A percentile compares a stretch with the other conserved stretches of the same genome.
These are phyloP conservation scores for Coccomyxa sp. DNA, from an alignment of 139 green algal genomes.

Conservation along the genomic window DNA sequence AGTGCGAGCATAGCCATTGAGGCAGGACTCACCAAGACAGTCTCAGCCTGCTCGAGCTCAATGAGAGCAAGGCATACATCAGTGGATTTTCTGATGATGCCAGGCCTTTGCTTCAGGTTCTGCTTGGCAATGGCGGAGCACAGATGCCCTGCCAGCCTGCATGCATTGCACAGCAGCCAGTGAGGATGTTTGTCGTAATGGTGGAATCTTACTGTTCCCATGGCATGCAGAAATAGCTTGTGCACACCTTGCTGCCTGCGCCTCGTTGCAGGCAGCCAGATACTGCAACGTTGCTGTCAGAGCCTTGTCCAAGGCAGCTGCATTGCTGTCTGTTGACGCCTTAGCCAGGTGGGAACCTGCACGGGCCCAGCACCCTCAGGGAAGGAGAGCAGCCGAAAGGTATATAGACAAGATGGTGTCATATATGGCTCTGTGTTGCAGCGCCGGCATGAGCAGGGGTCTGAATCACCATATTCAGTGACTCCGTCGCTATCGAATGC, in stretches of 20 bases:
- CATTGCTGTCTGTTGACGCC: constrained; percentile 78
- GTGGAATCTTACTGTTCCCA: too few relatives aligned
- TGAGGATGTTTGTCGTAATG: too few relatives aligned
- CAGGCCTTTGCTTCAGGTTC: constrained; percentile 74
- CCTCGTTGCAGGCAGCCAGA: constrained; percentile 50
- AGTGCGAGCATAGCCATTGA: neutral
- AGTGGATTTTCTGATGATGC: constrained; percentile 60
- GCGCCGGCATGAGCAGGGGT: neutral
- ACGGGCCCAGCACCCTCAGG: neutral
- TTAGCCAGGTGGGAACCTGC: constrained; percentile 80
- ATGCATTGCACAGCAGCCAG: neutral
- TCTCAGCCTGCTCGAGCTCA: constrained; percentile 82
- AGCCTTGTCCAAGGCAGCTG: constrained; percentile 84
- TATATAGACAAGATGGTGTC: neutral
- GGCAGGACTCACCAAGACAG: constrained; percentile 48
- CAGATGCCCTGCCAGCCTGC: constrained; percentile 54
- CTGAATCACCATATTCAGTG: constrained; percentile 52
- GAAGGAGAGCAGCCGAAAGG: neutral
- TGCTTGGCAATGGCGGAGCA: constrained; percentile 68
- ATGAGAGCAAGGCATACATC: constrained; percentile 71
- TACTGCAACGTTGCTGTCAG: constrained; percentile 72
- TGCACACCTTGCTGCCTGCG: constrained; percentile 47
- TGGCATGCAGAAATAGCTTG: too few relatives aligned
- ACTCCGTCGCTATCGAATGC: constrained; percentile 67
- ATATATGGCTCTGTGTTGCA: neutral